These are phyloP conservation scores for Arctium minus DNA, from an alignment of 129 eudicot genomes.

Conservation along the genomic window DNA sequence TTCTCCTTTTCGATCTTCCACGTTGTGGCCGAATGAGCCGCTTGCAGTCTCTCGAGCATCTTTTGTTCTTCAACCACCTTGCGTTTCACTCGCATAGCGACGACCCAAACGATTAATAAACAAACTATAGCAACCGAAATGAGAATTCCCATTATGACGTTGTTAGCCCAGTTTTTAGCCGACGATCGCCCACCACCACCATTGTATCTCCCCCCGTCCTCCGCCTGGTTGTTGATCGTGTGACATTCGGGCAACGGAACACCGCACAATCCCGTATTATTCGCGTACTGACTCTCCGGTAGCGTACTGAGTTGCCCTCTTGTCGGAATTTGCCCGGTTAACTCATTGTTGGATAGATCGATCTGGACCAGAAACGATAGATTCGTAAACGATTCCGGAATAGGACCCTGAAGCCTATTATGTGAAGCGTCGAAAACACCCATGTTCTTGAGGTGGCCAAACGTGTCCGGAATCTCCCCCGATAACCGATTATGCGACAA, in stretches of 20 bases:
- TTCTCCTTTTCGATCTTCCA: conserved; percentile 97
- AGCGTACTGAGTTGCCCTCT: conserved; percentile 89
- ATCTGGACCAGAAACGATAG: conserved; percentile 81
- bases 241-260: conserved; percentile 69
- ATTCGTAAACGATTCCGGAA: conserved; percentile 77
- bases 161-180: conserved; percentile 61
- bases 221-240: conserved; percentile 23
- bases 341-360: conserved; percentile 81
- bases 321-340: conserved; percentile 83
- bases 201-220: conserved; percentile 30
- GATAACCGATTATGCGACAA: conserved; percentile 75
- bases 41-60: conserved; percentile 67
- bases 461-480: conserved; percentile 74
- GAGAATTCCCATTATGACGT: conserved; percentile 66
- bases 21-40: conserved; percentile 72
- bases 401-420: conserved; percentile 82
- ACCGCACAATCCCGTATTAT: conserved; percentile 79
- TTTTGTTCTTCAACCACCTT: conserved; percentile 59
- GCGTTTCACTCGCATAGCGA: conserved; percentile 68
- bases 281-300: conserved; percentile 78
- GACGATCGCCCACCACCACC: conserved; percentile 35
- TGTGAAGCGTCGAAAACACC: conserved; percentile 89
- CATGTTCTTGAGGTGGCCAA: conserved; percentile 72
- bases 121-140: conserved; percentile 63
- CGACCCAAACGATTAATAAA: conserved; percentile 65